phyloP scores from a whole-genome alignment of 768 basidiomycete species.

The Tylopilus balloui region DNA sequence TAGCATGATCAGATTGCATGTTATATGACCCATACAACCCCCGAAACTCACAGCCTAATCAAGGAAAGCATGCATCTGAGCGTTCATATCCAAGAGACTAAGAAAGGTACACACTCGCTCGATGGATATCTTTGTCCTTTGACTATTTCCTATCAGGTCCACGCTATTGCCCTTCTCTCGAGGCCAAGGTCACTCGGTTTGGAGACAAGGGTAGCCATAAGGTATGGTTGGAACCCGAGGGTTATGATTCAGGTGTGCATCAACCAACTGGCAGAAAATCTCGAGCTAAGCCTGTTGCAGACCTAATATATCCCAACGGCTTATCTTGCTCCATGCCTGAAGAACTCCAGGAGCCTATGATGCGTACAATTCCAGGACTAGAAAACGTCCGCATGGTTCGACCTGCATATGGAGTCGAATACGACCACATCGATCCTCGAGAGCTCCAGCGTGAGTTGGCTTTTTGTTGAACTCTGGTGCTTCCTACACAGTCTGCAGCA shows the following conservation, averaged over 20 bases:
- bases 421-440: slow-evolving; percentile 84
- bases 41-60: slow-evolving; percentile 69
- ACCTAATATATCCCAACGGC: slow-evolving; percentile 87
- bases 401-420: slow-evolving; percentile 92
- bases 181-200: slow-evolving; percentile 82
- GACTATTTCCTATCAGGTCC: slow-evolving; percentile 49
- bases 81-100: slow-evolving; percentile 84
- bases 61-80: slow-evolving; percentile 71
- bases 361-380: slow-evolving; percentile 79
- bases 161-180: slow-evolving; percentile 87
- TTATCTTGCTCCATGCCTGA: slow-evolving; percentile 85
- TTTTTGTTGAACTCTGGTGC: neutral
- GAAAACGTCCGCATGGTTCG: slow-evolving; percentile 79
- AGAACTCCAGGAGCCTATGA: slow-evolving; percentile 78
- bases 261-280: neutral
- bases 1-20: slow-evolving; percentile 73
- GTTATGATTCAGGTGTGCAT: slow-evolving; percentile 77
- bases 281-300: slow-evolving; percentile 34
- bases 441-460: slow-evolving; percentile 62
- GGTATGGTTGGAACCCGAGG: slow-evolving; percentile 91
- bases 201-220: slow-evolving; percentile 63
- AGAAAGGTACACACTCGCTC: slow-evolving; percentile 53
- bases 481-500: slow-evolving; percentile 36
- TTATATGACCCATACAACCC: slow-evolving; percentile 69
- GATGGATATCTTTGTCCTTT: neutral